Conservation (phyloP, 1,139 yeast genomes). For the Geotrichum klebahnii region DNA sequence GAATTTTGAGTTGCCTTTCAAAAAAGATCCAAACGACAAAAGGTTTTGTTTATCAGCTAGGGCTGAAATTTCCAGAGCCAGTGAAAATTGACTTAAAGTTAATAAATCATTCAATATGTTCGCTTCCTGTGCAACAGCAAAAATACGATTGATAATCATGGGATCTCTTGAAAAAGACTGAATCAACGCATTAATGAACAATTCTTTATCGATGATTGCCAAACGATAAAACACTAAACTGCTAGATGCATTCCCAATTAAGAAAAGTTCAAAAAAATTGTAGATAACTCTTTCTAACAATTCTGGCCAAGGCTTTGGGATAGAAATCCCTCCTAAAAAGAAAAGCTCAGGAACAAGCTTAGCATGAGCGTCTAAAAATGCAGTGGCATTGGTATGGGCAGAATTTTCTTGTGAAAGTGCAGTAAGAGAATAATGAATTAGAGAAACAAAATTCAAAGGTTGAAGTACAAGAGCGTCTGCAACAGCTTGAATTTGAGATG, state of each 20-base stretch:
- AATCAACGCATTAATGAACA: slow-evolving; percentile 27
- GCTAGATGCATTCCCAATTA: slow-evolving; percentile 33
- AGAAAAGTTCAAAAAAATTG: slow-evolving; percentile 38
- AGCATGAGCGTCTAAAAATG: slow-evolving; percentile 36
- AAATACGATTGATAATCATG: slow-evolving; percentile 27
- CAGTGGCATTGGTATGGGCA: slow-evolving; percentile 27
- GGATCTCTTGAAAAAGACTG: slow-evolving; percentile 30
- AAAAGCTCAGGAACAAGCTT: slow-evolving; percentile 39
- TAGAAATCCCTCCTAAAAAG: slow-evolving; percentile 37
- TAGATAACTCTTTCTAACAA: slow-evolving; percentile 37
- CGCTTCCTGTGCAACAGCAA: slow-evolving; percentile 31
- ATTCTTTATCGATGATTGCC: slow-evolving; percentile 27
- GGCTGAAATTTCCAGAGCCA: slow-evolving; percentile 38
- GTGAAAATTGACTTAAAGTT: slow-evolving; percentile 30
- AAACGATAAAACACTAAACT: slow-evolving; percentile 30
- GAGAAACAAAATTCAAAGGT: slow-evolving; percentile 32
- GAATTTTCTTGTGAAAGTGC: slow-evolving; percentile 35
- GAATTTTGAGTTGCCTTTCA: slow-evolving; percentile 30
- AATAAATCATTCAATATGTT: slow-evolving; percentile 31
- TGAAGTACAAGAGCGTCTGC: slow-evolving; percentile 27
- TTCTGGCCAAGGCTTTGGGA: slow-evolving; percentile 40
- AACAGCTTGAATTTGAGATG: slow-evolving; percentile 25
- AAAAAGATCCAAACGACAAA: slow-evolving; percentile 33
- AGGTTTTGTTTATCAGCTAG: slow-evolving; percentile 35
- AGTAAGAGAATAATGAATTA: slow-evolving; percentile 34